A percentile compares a stretch with the other conserved stretches of the same genome.
phyloP scores from a whole-genome alignment of 139 green algal genomes.

The Tetradesmus lagerheimii region DNA sequence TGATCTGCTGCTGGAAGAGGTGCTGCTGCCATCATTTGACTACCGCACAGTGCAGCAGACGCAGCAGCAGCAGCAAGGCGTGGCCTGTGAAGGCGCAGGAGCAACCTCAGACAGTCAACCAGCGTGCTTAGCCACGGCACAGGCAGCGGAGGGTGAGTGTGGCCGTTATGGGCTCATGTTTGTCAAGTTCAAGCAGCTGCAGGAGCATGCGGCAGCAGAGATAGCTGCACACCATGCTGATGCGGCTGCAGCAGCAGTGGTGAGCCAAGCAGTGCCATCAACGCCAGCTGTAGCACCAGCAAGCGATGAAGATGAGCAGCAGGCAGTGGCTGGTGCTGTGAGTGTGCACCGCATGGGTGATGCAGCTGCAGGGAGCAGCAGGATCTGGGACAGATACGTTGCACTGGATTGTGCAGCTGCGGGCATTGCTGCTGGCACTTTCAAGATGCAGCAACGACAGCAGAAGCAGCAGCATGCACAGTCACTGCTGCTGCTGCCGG shows the following conservation, averaged over 20 bases:
- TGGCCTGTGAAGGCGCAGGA: too few relatives aligned
- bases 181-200: neutral
- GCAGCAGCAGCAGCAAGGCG: neutral
- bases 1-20: neutral
- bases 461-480: neutral
- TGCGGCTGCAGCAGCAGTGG: neutral
- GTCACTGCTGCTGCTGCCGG: neutral
- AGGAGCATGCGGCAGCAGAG: constrained; percentile 2
- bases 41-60: neutral
- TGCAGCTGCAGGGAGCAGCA: neutral
- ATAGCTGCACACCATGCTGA: neutral
- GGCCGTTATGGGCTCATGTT: neutral
- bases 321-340: neutral
- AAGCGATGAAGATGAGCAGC: neutral
- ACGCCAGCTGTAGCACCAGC: neutral
- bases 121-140: neutral
- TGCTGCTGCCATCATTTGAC: neutral
- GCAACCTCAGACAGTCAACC: neutral
- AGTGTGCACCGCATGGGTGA: too few relatives aligned
- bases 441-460: neutral
- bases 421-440: neutral
- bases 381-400: neutral
- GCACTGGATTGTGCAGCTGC: neutral
- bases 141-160: too few relatives aligned
- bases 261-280: neutral